phyloP scores from a whole-genome alignment of 768 basidiomycete genomes.

The Mycena albidolilacea region DNA sequence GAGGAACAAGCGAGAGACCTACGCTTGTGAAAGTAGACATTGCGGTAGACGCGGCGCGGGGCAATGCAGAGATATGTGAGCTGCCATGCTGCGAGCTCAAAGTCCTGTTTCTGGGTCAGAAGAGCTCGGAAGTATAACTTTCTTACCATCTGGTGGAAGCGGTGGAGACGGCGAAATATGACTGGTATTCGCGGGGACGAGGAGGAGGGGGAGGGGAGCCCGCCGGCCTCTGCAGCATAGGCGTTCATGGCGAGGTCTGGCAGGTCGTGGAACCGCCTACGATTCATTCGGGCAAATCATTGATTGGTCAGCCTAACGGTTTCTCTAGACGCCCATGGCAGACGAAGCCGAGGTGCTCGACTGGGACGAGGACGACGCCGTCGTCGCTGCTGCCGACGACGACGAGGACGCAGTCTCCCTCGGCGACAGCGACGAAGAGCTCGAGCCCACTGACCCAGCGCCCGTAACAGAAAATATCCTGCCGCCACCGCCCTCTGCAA shows the following conservation, averaged over 20 bases:
- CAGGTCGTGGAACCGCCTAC: slow-evolving; percentile 14
- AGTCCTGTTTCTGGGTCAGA: slow-evolving; percentile 72
- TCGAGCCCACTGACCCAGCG: slow-evolving; percentile 1
- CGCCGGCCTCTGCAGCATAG: slow-evolving; percentile 58
- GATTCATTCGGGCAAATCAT: slow-evolving; percentile 44
- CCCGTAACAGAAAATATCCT: not conserved
- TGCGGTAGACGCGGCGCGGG: slow-evolving; percentile 95
- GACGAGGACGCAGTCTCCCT: slow-evolving; percentile 65
- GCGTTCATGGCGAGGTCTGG: slow-evolving; percentile 44
- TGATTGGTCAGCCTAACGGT: slow-evolving; percentile 22
- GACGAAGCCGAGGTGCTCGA: slow-evolving; percentile 81
- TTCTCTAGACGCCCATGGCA: slow-evolving; percentile 60
- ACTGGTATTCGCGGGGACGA: slow-evolving; percentile 75
- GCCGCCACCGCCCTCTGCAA: slow-evolving; percentile 13
- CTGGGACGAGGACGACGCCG: slow-evolving; percentile 69
- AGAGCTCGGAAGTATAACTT: slow-evolving; percentile 1
- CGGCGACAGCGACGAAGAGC: slow-evolving; percentile 35
- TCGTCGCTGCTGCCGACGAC: slow-evolving; percentile 71
- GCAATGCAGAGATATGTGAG: slow-evolving; percentile 94
- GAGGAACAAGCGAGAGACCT: slow-evolving; percentile 44
- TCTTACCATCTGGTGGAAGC: slow-evolving; percentile 90
- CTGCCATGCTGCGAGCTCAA: slow-evolving; percentile 97
- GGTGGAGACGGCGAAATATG: slow-evolving; percentile 84
- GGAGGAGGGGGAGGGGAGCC: slow-evolving; percentile 49
- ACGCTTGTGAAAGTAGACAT: slow-evolving; percentile 99